A percentile compares a stretch with the other conserved stretches of the same genome.
phyloP scores from a whole-genome alignment of 164 flowering plant species.

The Litsea cubeba region DNA sequence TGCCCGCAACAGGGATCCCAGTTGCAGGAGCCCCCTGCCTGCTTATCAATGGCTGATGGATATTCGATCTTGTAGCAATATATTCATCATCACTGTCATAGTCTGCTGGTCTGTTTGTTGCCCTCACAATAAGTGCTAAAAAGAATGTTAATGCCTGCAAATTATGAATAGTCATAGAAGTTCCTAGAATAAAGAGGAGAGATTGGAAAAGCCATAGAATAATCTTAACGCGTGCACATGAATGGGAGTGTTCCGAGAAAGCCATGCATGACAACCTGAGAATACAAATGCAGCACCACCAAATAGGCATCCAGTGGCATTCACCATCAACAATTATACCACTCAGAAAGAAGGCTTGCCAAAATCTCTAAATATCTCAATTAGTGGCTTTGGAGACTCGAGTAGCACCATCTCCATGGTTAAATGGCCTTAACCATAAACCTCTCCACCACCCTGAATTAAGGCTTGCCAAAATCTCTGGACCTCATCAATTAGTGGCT shows the following conservation, averaged over 20 bases:
- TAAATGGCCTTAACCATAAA: no score
- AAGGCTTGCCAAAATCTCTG: no score
- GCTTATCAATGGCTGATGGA: slow-evolving; percentile 59
- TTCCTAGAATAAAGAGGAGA: background rate
- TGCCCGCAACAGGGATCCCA: slow-evolving; percentile 58
- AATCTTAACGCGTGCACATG: background rate
- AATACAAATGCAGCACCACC: background rate
- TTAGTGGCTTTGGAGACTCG: no score
- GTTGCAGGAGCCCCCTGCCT: slow-evolving; percentile 53
- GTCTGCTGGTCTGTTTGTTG: slow-evolving; percentile 60
- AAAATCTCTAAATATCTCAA: no score
- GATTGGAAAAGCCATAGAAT: background rate
- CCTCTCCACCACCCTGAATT: no score
- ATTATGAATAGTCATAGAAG: background rate
- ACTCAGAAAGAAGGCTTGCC: background rate
- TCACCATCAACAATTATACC: background rate
- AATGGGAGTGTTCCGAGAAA: background rate
- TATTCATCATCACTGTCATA: slow-evolving; percentile 90
- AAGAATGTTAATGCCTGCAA: slow-evolving; percentile 69
- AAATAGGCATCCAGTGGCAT: background rate
- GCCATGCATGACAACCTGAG: background rate
- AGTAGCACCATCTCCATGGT: no score
- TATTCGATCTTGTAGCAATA: slow-evolving; percentile 41
- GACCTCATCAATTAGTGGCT: no score
- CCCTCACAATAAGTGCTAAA: slow-evolving; percentile 63